Evolutionary conservation across 176 grass and related monocot species (phyloP).

Genomic region (Eremochloa ophiuroides): DNA sequence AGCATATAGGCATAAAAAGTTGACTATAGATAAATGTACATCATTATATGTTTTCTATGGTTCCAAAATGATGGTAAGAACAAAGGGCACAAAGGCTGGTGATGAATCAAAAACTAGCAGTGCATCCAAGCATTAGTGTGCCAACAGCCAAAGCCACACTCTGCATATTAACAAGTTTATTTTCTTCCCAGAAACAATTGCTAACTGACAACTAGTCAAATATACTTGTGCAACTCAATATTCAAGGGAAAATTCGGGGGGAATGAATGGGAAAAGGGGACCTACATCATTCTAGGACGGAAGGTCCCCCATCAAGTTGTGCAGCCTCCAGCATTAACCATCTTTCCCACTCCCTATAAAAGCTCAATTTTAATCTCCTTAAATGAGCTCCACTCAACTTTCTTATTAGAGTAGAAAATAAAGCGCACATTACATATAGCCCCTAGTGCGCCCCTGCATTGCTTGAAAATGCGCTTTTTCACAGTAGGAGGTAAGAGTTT

Average conservation of each 20-base stretch:
- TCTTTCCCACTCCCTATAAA: slow-evolving; percentile 96
- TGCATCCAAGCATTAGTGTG: background rate
- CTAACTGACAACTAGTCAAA: background rate
- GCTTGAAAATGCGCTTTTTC: background rate
- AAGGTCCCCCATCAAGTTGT: slow-evolving; percentile 50
- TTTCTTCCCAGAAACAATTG: background rate
- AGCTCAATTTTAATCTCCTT: slow-evolving; percentile 70
- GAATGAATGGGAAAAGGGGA: slow-evolving; percentile 31
- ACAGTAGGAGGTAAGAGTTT: background rate
- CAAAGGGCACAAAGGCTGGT: background rate
- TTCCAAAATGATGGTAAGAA: background rate
- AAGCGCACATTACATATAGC: background rate
- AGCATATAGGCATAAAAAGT: background rate
- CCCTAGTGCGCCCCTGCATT: background rate
- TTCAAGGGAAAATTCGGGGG: background rate
- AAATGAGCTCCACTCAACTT: slow-evolving; percentile 6
- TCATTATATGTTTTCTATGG: background rate
- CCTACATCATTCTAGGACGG: slow-evolving; percentile 73
- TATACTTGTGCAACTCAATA: background rate
- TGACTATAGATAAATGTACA: background rate
- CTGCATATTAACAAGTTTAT: background rate
- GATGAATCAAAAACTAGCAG: background rate
- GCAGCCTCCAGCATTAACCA: slow-evolving; percentile 79
- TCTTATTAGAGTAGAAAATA: slow-evolving; percentile 5
- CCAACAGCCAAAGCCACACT: background rate